Evolutionary conservation across 1,139 yeast genomes (phyloP).

Genomic region (Sugiyamaella grinbergsii): DNA sequence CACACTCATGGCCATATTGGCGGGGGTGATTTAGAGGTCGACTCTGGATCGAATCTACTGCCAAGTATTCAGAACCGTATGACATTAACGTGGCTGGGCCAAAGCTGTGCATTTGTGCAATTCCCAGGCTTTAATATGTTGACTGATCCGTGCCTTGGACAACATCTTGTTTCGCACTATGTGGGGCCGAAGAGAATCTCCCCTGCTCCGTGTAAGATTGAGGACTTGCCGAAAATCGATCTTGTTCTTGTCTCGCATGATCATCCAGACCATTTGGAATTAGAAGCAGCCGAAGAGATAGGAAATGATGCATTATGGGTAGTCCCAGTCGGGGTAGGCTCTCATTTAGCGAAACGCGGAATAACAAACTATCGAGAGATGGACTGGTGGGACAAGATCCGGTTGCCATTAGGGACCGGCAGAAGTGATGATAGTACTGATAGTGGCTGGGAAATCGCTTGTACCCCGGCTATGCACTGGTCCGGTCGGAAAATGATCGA

Average conservation of each 20-base stretch:
- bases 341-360: constrained; percentile 58
- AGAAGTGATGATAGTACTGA: background rate
- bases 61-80: constrained; percentile 50
- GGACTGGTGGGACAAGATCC: constrained; percentile 87
- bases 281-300: constrained; percentile 56
- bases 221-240: constrained; percentile 67
- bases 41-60: constrained; percentile 17
- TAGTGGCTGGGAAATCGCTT: constrained; percentile 67
- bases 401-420: constrained; percentile 40
- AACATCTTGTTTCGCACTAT: constrained; percentile 60
- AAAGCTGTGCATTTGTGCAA: constrained; percentile 78
- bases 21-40: constrained; percentile 13
- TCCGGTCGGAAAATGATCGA: constrained; percentile 80
- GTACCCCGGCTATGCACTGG: constrained; percentile 98
- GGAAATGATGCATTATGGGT: constrained; percentile 74
- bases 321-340: constrained; percentile 77
- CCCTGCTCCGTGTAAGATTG: constrained; percentile 65
- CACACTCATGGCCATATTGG: constrained; percentile 10
- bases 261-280: constrained; percentile 92
- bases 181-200: constrained; percentile 83
- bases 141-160: constrained; percentile 82
- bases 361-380: constrained; percentile 61
- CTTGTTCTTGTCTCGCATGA: constrained; percentile 85
- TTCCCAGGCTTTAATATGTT: constrained; percentile 70
- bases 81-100: constrained; percentile 90